phyloP scores from a whole-genome alignment of 169 alveolate genomes.

The Eimeria acervulina region DNA sequence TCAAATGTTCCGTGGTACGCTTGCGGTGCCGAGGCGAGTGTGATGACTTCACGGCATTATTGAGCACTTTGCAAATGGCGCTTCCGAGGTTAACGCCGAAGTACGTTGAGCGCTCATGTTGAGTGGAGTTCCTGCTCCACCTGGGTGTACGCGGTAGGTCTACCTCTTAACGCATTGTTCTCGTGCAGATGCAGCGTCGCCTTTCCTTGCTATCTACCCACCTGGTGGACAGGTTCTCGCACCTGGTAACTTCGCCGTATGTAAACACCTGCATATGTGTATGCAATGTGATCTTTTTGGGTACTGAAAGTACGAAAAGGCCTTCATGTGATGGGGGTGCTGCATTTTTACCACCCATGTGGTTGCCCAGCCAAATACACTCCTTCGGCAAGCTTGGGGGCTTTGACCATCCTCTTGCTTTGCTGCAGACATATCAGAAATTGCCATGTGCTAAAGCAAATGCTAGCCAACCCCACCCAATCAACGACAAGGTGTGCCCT shows the following conservation, averaged over 20 bases:
- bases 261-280: too few species aligned
- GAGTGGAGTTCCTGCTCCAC: neutral
- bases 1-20: neutral
- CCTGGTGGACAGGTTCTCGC: neutral
- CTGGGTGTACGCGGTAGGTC: neutral
- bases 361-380: too few species aligned
- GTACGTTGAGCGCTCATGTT: neutral
- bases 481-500: neutral
- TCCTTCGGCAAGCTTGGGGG: too few species aligned
- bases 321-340: neutral
- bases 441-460: neutral
- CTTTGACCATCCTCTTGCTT: neutral
- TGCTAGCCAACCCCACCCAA: neutral
- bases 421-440: neutral
- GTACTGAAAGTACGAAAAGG: neutral
- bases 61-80: neutral
- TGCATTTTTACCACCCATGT: neutral
- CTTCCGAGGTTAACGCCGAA: neutral
- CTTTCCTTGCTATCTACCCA: neutral
- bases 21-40: neutral
- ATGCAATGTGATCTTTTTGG: neutral
- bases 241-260: neutral
- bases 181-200: neutral
- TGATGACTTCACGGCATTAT: neutral
- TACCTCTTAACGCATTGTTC: neutral